Conservation (phyloP, 176 grass and related monocot species). For the Ensete ventricosum region DNA sequence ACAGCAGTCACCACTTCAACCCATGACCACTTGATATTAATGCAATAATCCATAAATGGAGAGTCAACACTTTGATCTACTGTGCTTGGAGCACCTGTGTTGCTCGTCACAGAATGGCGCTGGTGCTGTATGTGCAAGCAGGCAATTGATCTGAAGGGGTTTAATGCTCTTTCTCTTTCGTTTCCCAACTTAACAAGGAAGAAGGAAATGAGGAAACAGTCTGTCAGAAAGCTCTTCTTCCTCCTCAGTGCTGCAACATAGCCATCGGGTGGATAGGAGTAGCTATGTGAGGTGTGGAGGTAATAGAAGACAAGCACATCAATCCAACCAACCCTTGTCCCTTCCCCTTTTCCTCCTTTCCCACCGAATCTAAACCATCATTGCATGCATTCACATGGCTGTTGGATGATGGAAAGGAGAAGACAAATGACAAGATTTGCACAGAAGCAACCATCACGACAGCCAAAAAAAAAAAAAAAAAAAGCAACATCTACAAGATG, state of each 20-base stretch:
- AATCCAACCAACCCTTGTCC: background rate
- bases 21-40: background rate
- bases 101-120: too few species aligned
- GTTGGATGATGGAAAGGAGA: background rate
- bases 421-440: conserved; percentile 1
- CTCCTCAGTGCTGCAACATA: background rate
- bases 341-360: background rate
- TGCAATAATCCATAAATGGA: too few species aligned
- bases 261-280: background rate
- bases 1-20: background rate
- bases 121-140: too few species aligned
- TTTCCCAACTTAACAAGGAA: too few species aligned
- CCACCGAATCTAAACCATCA: background rate
- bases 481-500: background rate
- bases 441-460: background rate
- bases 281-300: background rate
- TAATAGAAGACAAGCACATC: conserved; percentile 1
- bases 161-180: too few species aligned
- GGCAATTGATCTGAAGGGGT: too few species aligned
- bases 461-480: background rate
- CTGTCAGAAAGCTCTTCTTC: too few species aligned
- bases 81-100: too few species aligned
- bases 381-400: background rate
- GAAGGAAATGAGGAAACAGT: too few species aligned
- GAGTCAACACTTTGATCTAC: too few species aligned